Conservation (phyloP, 768 basidiomycete genomes). For the Chalciporus chontae region DNA sequence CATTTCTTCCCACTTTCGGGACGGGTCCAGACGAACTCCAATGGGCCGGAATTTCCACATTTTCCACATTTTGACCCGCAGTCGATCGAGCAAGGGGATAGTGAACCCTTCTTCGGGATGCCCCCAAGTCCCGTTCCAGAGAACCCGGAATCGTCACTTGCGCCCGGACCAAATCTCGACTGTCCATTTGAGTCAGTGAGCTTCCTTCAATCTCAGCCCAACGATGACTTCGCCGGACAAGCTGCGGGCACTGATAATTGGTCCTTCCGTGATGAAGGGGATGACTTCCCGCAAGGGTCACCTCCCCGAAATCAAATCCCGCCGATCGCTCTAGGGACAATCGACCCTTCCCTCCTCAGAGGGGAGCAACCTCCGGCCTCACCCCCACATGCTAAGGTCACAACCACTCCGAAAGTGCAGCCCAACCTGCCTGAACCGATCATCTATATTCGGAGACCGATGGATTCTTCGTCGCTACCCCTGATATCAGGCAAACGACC, state of each 20-base stretch:
- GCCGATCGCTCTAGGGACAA: constrained; percentile 14
- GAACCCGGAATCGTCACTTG: background rate
- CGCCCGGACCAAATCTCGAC: background rate
- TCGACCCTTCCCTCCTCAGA: constrained; percentile 31
- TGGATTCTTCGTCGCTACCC: constrained; percentile 20
- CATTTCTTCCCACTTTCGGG: constrained; percentile 2
- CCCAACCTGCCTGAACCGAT: constrained; percentile 23
- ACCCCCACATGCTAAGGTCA: background rate
- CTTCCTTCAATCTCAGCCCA: constrained; percentile 4
- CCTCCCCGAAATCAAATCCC: background rate
- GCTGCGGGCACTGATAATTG: background rate
- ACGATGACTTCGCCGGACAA: constrained; percentile 1
- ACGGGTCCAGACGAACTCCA: background rate
- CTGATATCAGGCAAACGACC: constrained; percentile 18
- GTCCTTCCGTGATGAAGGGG: constrained; percentile 8
- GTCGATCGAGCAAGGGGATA: constrained; percentile 3
- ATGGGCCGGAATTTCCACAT: constrained; percentile 4
- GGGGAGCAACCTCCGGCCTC: constrained; percentile 4
- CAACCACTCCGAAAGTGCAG: constrained; percentile 4
- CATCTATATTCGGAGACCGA: constrained; percentile 30
- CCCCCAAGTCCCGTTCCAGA: constrained; percentile 22
- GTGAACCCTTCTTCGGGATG: constrained; percentile 25
- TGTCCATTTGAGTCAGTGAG: background rate
- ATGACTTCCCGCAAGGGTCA: background rate
- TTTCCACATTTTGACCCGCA: constrained; percentile 7